A percentile compares a stretch with the other conserved stretches of the same genome.
Conservation (phyloP, 495 filamentous ascomycete species). For the Penicillium ochrochloron region DNA sequence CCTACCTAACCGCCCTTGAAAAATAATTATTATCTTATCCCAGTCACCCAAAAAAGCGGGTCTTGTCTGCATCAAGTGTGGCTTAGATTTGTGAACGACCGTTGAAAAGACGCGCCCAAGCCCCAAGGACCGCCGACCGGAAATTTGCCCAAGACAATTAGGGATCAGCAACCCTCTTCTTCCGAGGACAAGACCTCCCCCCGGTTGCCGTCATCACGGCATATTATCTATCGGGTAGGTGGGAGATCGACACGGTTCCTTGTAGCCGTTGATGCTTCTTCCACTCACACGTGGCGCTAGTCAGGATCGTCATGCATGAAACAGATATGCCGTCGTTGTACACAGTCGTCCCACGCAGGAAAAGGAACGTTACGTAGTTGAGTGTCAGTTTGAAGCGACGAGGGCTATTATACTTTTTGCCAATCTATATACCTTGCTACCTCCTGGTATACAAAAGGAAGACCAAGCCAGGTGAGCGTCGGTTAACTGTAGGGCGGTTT, state of each 20-base stretch:
- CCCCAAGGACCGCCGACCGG: constrained; percentile 18
- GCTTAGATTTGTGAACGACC: constrained; percentile 27
- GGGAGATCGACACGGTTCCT: constrained; percentile 52
- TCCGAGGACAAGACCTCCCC: constrained; percentile 16
- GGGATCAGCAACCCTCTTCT: constrained; percentile 21
- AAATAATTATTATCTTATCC: constrained; percentile 14
- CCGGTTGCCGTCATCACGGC: constrained; percentile 8
- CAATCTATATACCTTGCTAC: background rate
- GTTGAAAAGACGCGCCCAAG: constrained; percentile 23
- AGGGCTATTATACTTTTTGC: background rate
- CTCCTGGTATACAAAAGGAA: background rate
- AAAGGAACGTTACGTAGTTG: background rate
- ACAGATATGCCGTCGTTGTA: constrained; percentile 23
- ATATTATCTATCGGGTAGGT: constrained; percentile 39
- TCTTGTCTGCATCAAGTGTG: constrained; percentile 30
- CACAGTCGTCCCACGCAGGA: background rate
- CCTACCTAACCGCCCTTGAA: background rate
- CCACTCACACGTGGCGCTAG: constrained; percentile 50
- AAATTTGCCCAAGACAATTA: constrained; percentile 27
- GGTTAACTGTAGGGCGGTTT: background rate
- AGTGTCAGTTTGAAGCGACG: constrained; percentile 1
- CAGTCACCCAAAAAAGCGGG: constrained; percentile 30
- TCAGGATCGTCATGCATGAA: constrained; percentile 50
- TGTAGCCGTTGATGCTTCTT: constrained; percentile 50
- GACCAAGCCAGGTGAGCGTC: constrained; percentile 20